These are phyloP conservation scores for Pistacia integerrima DNA, from an alignment of 345 rosid species.

Conservation along the genomic window DNA sequence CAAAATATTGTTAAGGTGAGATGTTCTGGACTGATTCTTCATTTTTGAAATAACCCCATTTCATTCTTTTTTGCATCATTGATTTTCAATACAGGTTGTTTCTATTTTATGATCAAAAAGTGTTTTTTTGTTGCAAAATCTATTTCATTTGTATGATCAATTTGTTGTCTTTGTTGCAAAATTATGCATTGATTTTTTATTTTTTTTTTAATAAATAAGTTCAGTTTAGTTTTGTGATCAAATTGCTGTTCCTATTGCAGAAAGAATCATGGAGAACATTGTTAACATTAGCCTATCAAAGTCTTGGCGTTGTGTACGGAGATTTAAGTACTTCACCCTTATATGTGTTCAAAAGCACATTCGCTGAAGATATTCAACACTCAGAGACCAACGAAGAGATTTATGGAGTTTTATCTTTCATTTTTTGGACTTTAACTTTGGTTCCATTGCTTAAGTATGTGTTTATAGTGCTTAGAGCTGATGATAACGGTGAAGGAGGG, in stretches of 20 bases:
- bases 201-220: not conserved
- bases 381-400: constrained; percentile 88
- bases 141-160: not conserved
- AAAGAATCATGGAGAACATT: constrained; percentile 83
- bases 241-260: constrained; percentile 39
- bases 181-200: constrained; percentile 2
- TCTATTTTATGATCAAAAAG: not conserved
- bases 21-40: constrained; percentile 15
- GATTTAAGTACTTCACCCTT: constrained; percentile 87
- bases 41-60: not conserved
- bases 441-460: constrained; percentile 87
- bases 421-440: constrained; percentile 88
- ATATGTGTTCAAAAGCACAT: constrained; percentile 81
- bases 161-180: not conserved
- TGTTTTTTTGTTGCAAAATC: not conserved
- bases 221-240: not conserved
- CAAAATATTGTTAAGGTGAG: constrained; percentile 54
- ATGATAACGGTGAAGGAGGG: constrained; percentile 94
- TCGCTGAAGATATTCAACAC: constrained; percentile 73
- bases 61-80: constrained; percentile 19
- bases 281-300: constrained; percentile 77
- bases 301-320: constrained; percentile 96
- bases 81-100: not conserved
- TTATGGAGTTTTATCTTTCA: constrained; percentile 80
- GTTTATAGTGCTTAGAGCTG: constrained; percentile 78